Percentiles rank a stretch among this genome's conserved stretches.
Evolutionary conservation across 2,329 filamentous ascomycete species (phyloP).

Genomic region (Colletotrichum eleusines): DNA sequence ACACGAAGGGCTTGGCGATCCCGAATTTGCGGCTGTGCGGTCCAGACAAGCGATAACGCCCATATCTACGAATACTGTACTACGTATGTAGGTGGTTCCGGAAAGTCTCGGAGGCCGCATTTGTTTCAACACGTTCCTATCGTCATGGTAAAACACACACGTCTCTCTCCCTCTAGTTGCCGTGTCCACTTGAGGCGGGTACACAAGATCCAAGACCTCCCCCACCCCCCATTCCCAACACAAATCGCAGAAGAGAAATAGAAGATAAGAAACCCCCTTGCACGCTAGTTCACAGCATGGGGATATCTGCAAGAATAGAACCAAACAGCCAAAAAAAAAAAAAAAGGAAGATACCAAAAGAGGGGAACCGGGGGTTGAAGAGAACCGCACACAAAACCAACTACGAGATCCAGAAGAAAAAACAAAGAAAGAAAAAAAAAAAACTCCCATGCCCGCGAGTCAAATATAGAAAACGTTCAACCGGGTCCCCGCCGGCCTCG

Average conservation of each 20-base stretch:
- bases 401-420: too few relatives aligned
- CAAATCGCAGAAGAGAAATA: background rate
- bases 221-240: too few relatives aligned
- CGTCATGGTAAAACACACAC: background rate
- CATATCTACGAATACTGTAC: too few relatives aligned
- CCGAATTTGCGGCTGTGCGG: background rate
- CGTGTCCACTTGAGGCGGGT: background rate
- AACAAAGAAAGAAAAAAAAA: too few relatives aligned
- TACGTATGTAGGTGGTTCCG: too few relatives aligned
- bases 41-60: background rate
- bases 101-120: background rate
- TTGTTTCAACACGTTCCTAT: background rate
- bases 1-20: background rate
- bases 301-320: background rate
- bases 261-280: background rate
- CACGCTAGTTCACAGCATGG: background rate
- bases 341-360: background rate
- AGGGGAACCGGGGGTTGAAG: background rate
- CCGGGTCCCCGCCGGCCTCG: constrained; percentile 9
- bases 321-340: too few relatives aligned
- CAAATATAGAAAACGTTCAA: too few relatives aligned
- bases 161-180: too few relatives aligned
- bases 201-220: background rate
- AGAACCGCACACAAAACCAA: too few relatives aligned
- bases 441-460: too few relatives aligned